A percentile compares a stretch with the other conserved stretches of the same genome.
These are phyloP conservation scores for Coemansia sp. DNA, from an alignment of 192 early-diverging fungal species.

Conservation along the genomic window DNA sequence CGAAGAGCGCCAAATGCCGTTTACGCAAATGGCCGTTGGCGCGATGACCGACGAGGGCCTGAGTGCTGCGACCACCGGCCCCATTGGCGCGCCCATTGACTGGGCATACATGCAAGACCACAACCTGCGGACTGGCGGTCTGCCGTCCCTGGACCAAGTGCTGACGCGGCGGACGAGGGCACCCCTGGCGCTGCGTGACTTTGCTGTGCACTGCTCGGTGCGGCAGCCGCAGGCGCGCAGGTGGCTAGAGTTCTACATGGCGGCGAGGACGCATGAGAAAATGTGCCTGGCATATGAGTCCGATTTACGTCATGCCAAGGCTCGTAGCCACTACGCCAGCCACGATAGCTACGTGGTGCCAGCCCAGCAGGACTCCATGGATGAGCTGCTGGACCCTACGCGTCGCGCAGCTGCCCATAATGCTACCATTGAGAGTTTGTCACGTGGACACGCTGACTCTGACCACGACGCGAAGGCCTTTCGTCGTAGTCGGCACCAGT, in stretches of 20 bases:
- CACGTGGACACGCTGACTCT: slow-evolving; percentile 18
- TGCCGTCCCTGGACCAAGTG: slow-evolving; percentile 56
- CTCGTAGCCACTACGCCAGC: slow-evolving; percentile 48
- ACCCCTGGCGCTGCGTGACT: slow-evolving; percentile 51
- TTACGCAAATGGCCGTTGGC: slow-evolving; percentile 39
- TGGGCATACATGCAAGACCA: slow-evolving; percentile 57
- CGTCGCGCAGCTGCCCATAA: slow-evolving; percentile 33
- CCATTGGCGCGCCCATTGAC: slow-evolving; percentile 23
- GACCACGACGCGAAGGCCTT: background rate
- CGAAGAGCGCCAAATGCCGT: slow-evolving; percentile 52
- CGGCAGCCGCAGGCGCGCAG: slow-evolving; percentile 54
- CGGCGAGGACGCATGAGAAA: slow-evolving; percentile 50
- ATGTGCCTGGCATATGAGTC: slow-evolving; percentile 55
- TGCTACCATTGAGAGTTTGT: slow-evolving; percentile 43
- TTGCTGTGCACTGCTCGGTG: slow-evolving; percentile 54
- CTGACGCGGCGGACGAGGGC: slow-evolving; percentile 47
- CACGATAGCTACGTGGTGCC: slow-evolving; percentile 16
- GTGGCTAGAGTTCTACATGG: slow-evolving; percentile 57
- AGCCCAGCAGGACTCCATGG: background rate
- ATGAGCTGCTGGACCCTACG: slow-evolving; percentile 1
- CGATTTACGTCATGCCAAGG: slow-evolving; percentile 52
- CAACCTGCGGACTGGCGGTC: slow-evolving; percentile 50
- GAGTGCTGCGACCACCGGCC: background rate
- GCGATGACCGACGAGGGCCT: slow-evolving; percentile 15
- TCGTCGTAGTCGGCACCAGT: slow-evolving; percentile 46